These are phyloP conservation scores for Calamus simplicifolius DNA, from an alignment of 176 grass and related monocot genomes.

Conservation along the genomic window DNA sequence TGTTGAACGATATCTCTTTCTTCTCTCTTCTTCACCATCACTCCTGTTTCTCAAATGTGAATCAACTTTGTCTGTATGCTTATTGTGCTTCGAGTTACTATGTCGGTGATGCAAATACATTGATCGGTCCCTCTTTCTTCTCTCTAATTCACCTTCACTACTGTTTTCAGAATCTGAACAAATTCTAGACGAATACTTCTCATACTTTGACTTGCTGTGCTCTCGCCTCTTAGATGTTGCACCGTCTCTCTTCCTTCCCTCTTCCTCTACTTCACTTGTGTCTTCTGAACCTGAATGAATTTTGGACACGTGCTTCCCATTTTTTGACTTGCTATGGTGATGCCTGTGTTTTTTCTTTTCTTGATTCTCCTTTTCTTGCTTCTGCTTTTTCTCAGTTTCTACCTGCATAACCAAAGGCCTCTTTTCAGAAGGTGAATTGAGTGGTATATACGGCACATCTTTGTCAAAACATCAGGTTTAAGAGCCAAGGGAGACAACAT, in stretches of 20 bases:
- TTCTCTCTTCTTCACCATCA: constrained; percentile 28
- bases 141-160: neutral
- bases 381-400: constrained; percentile 70
- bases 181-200: constrained; percentile 32
- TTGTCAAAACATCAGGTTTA: no score
- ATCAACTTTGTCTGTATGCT: constrained; percentile 18
- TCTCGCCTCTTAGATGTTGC: constrained; percentile 21
- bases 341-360: constrained; percentile 68
- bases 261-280: constrained; percentile 31
- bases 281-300: constrained; percentile 49
- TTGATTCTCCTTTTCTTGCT: constrained; percentile 45
- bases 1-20: constrained; percentile 30
- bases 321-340: constrained; percentile 47
- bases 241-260: constrained; percentile 31
- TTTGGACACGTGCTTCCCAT: constrained; percentile 27
- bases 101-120: neutral
- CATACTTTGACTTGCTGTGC: constrained; percentile 39
- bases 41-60: constrained; percentile 20
- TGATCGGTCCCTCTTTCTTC: constrained; percentile 1
- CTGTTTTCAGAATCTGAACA: constrained; percentile 26
- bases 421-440: no score
- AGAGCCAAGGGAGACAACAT: no score
- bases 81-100: constrained; percentile 8
- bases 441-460: no score
- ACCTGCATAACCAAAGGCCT: constrained; percentile 31